Percentiles rank a stretch among this genome's conserved stretches.
These are phyloP conservation scores for Psilocybe sp. DNA, from an alignment of 768 basidiomycete species.

Conservation along the genomic window DNA sequence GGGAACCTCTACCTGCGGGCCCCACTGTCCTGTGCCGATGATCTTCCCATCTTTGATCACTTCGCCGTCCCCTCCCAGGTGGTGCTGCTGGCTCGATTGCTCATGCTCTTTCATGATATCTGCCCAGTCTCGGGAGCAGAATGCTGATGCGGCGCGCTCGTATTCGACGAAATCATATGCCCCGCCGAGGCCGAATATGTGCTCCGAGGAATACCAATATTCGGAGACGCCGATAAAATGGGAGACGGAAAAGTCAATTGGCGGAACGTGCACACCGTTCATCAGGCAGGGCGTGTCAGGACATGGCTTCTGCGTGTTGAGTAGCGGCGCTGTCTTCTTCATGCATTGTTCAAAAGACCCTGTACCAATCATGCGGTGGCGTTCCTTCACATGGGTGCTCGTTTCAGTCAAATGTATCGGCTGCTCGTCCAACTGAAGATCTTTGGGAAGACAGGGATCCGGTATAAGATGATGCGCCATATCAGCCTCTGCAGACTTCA, in stretches of 20 bases:
- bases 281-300: slow-evolving; percentile 85
- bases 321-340: slow-evolving; percentile 62
- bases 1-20: slow-evolving; percentile 71
- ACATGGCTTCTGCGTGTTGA: slow-evolving; percentile 86
- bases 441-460: slow-evolving; percentile 90
- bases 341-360: slow-evolving; percentile 91
- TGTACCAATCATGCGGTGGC: slow-evolving; percentile 74
- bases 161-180: slow-evolving; percentile 96
- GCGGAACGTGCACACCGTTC: slow-evolving; percentile 90
- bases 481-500: slow-evolving; percentile 21
- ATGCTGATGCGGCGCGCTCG: slow-evolving; percentile 86
- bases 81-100: slow-evolving; percentile 40
- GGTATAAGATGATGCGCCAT: slow-evolving; percentile 40
- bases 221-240: slow-evolving; percentile 97
- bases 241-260: slow-evolving; percentile 90
- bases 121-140: slow-evolving; percentile 79
- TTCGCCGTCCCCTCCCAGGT: slow-evolving; percentile 64
- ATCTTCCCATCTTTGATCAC: slow-evolving; percentile 57
- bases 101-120: slow-evolving; percentile 71
- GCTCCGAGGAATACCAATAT: slow-evolving; percentile 99
- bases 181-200: slow-evolving; percentile 92
- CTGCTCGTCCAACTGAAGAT: slow-evolving; percentile 59
- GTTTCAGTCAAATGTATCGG: slow-evolving; percentile 42
- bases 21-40: slow-evolving; percentile 68
- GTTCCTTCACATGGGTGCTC: slow-evolving; percentile 41